Percentiles rank a stretch among this genome's conserved stretches.
These are phyloP conservation scores for Suillus clintonianus DNA, from an alignment of 768 basidiomycete species.

Conservation along the genomic window DNA sequence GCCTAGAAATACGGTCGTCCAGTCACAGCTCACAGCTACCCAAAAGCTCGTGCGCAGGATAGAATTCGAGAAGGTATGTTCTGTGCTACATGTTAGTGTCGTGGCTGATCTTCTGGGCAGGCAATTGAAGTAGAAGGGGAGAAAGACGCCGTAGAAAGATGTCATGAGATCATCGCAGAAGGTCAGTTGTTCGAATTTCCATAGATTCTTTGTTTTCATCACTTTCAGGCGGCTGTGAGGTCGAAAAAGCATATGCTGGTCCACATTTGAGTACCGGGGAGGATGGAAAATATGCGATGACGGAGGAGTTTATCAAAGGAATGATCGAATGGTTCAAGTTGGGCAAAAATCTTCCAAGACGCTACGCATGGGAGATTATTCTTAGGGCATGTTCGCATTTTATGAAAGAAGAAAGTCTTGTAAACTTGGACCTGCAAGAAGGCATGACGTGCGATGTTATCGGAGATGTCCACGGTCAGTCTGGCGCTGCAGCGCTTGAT, in stretches of 20 bases:
- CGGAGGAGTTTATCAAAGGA: slow-evolving; percentile 71
- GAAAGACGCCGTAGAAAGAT: slow-evolving; percentile 73
- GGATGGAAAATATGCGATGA: slow-evolving; percentile 73
- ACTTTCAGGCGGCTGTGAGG: slow-evolving; percentile 68
- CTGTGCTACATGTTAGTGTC: too few species aligned
- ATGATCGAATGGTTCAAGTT: slow-evolving; percentile 95
- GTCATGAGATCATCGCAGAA: slow-evolving; percentile 76
- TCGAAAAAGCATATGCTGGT: slow-evolving; percentile 74
- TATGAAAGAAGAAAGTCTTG: slow-evolving; percentile 76
- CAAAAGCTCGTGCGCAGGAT: slow-evolving; percentile 89
- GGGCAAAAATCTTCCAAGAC: slow-evolving; percentile 86
- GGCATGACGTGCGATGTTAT: slow-evolving; percentile 90
- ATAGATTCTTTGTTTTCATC: slow-evolving; percentile 7
- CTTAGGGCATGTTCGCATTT: slow-evolving; percentile 82
- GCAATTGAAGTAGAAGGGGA: slow-evolving; percentile 94
- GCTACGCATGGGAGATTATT: slow-evolving; percentile 95
- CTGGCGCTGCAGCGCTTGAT: not conserved
- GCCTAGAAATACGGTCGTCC: slow-evolving; percentile 81
- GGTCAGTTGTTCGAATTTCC: slow-evolving; percentile 41
- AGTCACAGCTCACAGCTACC: slow-evolving; percentile 80
- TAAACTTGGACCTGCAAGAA: slow-evolving; percentile 71
- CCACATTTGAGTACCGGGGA: slow-evolving; percentile 64
- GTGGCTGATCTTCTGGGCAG: slow-evolving; percentile 35
- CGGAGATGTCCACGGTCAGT: slow-evolving; percentile 90
- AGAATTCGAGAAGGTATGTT: slow-evolving; percentile 84